Percentiles rank a stretch among this genome's conserved stretches.
phyloP scores from a whole-genome alignment of 805 yeast genomes.

The Ogataea paraovalis region DNA sequence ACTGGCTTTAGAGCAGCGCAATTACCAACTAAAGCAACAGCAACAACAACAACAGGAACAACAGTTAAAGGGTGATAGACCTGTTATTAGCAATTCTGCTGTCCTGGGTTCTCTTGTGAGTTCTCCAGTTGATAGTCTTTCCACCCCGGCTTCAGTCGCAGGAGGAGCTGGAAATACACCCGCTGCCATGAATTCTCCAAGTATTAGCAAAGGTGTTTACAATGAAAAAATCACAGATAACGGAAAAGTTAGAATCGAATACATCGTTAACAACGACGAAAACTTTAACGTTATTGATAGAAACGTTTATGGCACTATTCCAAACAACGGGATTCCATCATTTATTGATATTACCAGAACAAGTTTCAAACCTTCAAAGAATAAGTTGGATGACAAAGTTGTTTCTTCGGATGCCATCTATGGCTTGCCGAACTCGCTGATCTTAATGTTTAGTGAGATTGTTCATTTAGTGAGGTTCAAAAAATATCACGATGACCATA shows the following conservation, averaged over 20 bases:
- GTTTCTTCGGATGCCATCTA: slow-evolving; percentile 76
- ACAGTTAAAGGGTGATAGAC: not conserved
- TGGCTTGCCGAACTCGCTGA: slow-evolving; percentile 80
- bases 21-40: not conserved
- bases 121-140: slow-evolving; percentile 4
- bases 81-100: not conserved
- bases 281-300: slow-evolving; percentile 6
- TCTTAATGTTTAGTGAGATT: slow-evolving; percentile 66
- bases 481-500: slow-evolving; percentile 42
- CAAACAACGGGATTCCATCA: slow-evolving; percentile 29
- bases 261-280: slow-evolving; percentile 32
- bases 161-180: not conserved
- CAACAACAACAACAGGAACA: slow-evolving; percentile 5
- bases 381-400: slow-evolving; percentile 49
- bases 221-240: slow-evolving; percentile 41
- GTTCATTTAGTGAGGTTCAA: slow-evolving; percentile 64
- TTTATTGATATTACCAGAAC: slow-evolving; percentile 42
- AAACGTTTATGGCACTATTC: slow-evolving; percentile 1
- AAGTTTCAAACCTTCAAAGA: slow-evolving; percentile 35
- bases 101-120: not conserved
- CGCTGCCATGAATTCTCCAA: not conserved
- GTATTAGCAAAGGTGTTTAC: slow-evolving; percentile 30
- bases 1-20: not conserved
- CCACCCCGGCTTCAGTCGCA: not conserved
- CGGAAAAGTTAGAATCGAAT: slow-evolving; percentile 47